Evolutionary conservation across 805 yeast genomes (phyloP), one percentile per base, ranked within the genome.

Genomic region (Saturnispora ahearnii): DNA sequence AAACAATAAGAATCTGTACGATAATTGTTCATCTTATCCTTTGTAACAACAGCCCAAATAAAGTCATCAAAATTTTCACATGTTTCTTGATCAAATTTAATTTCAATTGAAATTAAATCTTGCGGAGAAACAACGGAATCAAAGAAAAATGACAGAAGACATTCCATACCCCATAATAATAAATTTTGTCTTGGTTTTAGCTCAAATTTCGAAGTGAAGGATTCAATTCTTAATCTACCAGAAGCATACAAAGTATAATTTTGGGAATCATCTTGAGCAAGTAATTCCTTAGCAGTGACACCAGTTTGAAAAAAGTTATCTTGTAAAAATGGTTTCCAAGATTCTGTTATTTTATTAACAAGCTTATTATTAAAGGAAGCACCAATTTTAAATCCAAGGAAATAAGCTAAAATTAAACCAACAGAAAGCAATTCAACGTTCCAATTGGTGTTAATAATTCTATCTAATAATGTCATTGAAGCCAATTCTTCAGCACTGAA

Each of bases 241-340:
- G 96, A 77, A 41, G 96, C 95, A 64, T 87, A 93, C 34, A 86
- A 72, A 10, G 72, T 67, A 65, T 67, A 87, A 52, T 73, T 70
- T 58, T 83, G 81, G 26, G 81, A 70, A 45, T 80, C 76, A 61
- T 84, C 95, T 64, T 78, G 74, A 57, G 81, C 71, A 55, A 73
- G 72, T 59, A 79, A 66, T 50, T 71, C 64, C 22, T 67, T 69
- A 37, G 61, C 50, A 6, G 71, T 61, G 33, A 74, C 78, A 54
- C 96, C 96, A 52, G 84, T 90, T 63, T 84, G 89, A 59, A 73
- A 78, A 63, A 93, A 93, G 63, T 90, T 84, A 37, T 76, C 74
- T 41, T 73, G 70, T 52, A 90, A 72, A 9, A 73, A 77, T 1
- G 74, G 76, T 31, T 72, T 61, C 38, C 81, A 67, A 6, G 61